Base-by-base conservation (phyloP, 768 basidiomycete genomes). In the Antrodiella citrinella region DNA sequence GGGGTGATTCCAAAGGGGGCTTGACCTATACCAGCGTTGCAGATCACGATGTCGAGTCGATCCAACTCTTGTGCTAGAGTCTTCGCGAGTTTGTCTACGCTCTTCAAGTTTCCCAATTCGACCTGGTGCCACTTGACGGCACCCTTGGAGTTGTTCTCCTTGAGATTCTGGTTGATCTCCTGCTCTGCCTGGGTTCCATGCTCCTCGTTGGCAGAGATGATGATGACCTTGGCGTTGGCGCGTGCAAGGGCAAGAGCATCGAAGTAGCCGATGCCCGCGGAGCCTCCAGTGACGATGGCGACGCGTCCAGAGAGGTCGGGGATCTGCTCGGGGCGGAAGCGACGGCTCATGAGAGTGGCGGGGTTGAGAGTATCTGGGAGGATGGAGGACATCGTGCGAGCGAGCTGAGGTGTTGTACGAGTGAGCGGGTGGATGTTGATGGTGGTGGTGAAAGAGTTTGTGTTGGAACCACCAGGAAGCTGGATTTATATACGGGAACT, bases 161-260 rank as follows among this genome's bases (percentile, higher is more conserved):
- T 57, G 21, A 63, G 49, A 7, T 58, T 54, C 23, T 59, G 26
- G 51, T 63, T 62, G 44, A 65, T 56, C 23, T 60, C 57, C 4
- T 42, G 26, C 43, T 62, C 59, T 2, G 63, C 58, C n/a, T 57
- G 40, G 26, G 54, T 59, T 26, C 63, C 63, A 39, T 60, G 59
- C 23, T 62, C 57, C 4, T 57, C 52, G 49, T 58, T 65, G 2
- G 63, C 58, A 26, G 63, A 65, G 25, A 63, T 48, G 48, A 65
- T 63, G 53, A 60, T 51, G 39, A 65, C 63, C 11, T 54, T 58
- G 4, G 63, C 63, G 43, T 57, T 56, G 7, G 56, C 57, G 4
- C 53, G 55, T 2, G 63, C 63, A 39, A 65, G 59, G 10, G 54
- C 57, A 15, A 62, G 62, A 5, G 65, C 66, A 51, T 64, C 63